phyloP scores from a whole-genome alignment of 495 filamentous ascomycete species.

The Lasiosphaeria hispida region DNA sequence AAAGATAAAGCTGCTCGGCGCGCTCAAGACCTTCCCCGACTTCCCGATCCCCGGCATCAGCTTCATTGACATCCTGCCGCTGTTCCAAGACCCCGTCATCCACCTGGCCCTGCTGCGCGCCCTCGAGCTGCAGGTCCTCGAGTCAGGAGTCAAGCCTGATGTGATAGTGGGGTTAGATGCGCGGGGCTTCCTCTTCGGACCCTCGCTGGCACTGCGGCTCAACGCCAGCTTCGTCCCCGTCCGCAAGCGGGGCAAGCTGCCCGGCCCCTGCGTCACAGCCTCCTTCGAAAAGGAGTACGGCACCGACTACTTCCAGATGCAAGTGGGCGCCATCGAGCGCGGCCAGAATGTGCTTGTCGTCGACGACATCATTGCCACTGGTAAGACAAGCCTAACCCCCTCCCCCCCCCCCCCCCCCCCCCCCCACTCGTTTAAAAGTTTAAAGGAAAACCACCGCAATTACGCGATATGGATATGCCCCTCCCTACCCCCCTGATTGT shows the following conservation, averaged over 20 bases:
- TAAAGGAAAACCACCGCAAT: conserved; percentile 3
- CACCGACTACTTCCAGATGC: conserved; percentile 94
- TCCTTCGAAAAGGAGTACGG: conserved; percentile 95
- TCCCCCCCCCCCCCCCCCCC: conserved; percentile 7
- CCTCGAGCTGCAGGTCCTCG: conserved; percentile 76
- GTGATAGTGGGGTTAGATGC: conserved; percentile 92
- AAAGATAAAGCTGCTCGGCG: conserved; percentile 66
- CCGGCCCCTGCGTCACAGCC: conserved; percentile 79
- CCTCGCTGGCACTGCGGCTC: conserved; percentile 79
- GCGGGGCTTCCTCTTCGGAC: conserved; percentile 93
- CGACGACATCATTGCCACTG: conserved; percentile 98
- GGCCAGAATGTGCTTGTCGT: conserved; percentile 90
- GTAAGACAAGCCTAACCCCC: conserved; percentile 55
- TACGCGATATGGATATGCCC: conserved; percentile 15
- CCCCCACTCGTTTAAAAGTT: not conserved
- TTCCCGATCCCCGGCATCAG: conserved; percentile 93
- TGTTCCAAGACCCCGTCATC: conserved; percentile 77
- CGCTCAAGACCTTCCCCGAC: conserved; percentile 74
- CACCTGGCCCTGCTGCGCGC: conserved; percentile 79
- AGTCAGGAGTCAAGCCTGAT: conserved; percentile 66
- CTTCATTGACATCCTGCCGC: conserved; percentile 97
- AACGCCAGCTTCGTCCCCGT: conserved; percentile 91
- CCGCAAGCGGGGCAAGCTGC: conserved; percentile 94
- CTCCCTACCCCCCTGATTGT: not conserved
- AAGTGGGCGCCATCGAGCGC: conserved; percentile 74